Conservation (phyloP, 1,284 basidiomycete genomes). For the Puccinia triticina region DNA sequence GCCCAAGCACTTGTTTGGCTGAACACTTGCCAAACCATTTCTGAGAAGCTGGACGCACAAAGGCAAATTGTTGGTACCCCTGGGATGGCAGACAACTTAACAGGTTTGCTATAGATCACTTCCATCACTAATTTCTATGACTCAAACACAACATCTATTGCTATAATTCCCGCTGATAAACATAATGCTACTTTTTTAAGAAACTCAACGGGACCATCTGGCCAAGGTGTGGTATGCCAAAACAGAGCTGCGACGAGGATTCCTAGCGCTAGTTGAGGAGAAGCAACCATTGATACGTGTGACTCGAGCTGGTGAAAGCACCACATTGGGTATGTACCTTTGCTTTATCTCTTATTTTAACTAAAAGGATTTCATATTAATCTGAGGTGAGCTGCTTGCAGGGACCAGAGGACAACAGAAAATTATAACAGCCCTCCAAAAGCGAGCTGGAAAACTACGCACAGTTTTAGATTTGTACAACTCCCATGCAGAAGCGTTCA, state of each 20-base stretch:
- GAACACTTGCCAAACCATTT: too few relatives aligned
- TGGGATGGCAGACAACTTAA: too few relatives aligned
- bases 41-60: too few relatives aligned
- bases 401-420: background rate
- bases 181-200: too few relatives aligned
- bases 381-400: background rate
- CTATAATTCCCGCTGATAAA: too few relatives aligned
- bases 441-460: background rate
- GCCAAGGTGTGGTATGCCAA: background rate
- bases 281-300: background rate
- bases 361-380: background rate
- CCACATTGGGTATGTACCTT: conserved; percentile 5
- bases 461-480: background rate
- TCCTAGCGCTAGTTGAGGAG: conserved; percentile 2
- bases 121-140: too few relatives aligned
- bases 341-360: background rate
- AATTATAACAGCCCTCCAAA: background rate
- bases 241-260: background rate
- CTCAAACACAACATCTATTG: too few relatives aligned
- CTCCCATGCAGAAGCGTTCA: background rate
- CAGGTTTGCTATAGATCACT: too few relatives aligned
- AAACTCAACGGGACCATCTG: background rate
- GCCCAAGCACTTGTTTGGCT: too few relatives aligned
- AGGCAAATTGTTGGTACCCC: too few relatives aligned
- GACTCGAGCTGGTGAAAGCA: background rate